Evolutionary conservation across 2,329 filamentous ascomycete genomes (phyloP), one percentile per base, ranked within the genome.

Genomic region (Curvularia lunata): DNA sequence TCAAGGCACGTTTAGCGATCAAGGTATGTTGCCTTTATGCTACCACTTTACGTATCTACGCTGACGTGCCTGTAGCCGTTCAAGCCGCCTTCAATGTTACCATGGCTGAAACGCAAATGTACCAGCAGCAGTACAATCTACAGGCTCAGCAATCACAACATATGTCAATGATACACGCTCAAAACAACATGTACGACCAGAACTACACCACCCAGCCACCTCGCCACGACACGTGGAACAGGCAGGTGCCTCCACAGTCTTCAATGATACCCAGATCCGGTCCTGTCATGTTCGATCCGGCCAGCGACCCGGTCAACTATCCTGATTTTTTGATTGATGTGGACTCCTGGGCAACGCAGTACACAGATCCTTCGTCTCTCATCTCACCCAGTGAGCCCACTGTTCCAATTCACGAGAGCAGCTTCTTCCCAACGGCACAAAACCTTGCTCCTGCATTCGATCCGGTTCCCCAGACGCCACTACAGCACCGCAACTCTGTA

Each of bases 211-310:
- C 48, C 25, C 71, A 74, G 25, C 59, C 64, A 32, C 52, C 64
- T 30, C 67, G 62, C 21, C 69, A 73, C 28, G 71, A 71, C 38
- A 71, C 72, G 40, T 77, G 74, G 74, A 74, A 58, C 46, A 63
- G 68, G 34, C 65, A 73, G 60, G 65, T 64, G 9, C 72, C 70
- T 42, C 63, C 62, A 18, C 65, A 69, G 32, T 74, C 69, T 42
- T 62, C 64, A 3, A 67, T 66, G 56, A 51, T 66, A 10, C 71
- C 72, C n/a, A 65, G 62, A 34, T 64, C 70, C n/a, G 69, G 68
- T 19, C 59, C 66, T 46, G 63, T 65, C 18, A 56, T 74, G 34
- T 75, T 75, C 52, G 74, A 75, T 38, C 66, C 73, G 9, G 60
- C 48, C n/a, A 70, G 70, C 16, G 72, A 75, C 40, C 62, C 62